These are phyloP conservation scores for Paramecium sexaurelia DNA, from an alignment of 73 alveolate species.

Conservation along the genomic window DNA sequence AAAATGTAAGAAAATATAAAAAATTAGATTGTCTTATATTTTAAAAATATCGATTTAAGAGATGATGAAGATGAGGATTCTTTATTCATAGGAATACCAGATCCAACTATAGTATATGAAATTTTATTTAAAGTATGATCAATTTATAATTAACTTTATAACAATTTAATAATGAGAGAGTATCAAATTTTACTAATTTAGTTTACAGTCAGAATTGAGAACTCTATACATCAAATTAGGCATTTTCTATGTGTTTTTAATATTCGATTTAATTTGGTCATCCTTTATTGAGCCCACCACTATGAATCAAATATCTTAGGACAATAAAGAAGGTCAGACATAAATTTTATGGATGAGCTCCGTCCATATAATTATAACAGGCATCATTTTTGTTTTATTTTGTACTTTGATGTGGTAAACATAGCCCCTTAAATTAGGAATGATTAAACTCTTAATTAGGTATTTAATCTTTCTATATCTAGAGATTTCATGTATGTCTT, in stretches of 20 bases:
- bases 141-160: neutral
- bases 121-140: neutral
- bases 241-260: neutral
- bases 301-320: neutral
- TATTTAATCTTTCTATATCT: neutral
- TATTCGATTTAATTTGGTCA: constrained; percentile 5
- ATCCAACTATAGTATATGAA: neutral
- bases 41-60: neutral
- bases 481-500: constrained; percentile 7
- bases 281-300: neutral
- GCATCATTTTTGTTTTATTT: neutral
- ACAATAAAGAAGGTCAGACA: neutral
- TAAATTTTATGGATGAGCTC: neutral
- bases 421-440: neutral
- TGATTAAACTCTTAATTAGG: neutral
- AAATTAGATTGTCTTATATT: neutral
- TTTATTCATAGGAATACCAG: neutral
- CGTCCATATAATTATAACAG: neutral
- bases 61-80: neutral
- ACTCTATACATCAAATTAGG: neutral
- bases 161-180: neutral
- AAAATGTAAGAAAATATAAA: neutral
- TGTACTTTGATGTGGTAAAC: constrained; percentile 26
- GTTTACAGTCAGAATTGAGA: neutral
- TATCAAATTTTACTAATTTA: neutral